Evolutionary conservation across 257 asterid species (phyloP).

Genomic region (Solanum chilense): DNA sequence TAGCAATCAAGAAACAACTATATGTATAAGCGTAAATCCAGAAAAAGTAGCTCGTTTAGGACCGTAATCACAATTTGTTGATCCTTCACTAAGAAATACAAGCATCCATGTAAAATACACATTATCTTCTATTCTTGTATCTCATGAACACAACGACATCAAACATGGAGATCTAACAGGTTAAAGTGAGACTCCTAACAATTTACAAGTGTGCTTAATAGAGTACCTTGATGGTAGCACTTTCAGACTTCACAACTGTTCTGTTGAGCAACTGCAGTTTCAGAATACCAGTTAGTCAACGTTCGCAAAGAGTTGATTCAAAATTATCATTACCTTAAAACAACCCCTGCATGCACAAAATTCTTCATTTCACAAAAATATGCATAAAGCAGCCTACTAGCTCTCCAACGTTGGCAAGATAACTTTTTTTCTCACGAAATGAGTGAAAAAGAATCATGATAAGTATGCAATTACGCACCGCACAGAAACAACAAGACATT

Average conservation of each 20-base stretch:
- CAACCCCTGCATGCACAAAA: background rate
- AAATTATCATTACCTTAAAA: background rate
- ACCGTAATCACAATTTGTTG: background rate
- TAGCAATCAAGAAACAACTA: background rate
- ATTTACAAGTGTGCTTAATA: background rate
- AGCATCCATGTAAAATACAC: background rate
- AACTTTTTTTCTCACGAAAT: background rate
- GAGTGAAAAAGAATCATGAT: background rate
- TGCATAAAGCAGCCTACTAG: background rate
- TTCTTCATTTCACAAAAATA: background rate
- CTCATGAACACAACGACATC: background rate
- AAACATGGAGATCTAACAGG: background rate
- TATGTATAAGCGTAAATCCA: background rate
- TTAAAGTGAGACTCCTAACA: background rate
- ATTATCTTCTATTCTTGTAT: background rate
- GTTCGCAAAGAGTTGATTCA: background rate
- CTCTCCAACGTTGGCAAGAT: background rate
- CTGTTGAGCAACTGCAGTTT: constrained; percentile 70
- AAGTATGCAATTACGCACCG: background rate
- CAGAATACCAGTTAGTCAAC: background rate
- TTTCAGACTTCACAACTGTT: constrained; percentile 87
- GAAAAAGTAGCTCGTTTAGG: background rate
- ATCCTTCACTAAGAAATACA: background rate
- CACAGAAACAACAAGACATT: background rate
- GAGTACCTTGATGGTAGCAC: constrained; percentile 85